Percentiles rank a stretch among this genome's conserved stretches.
Evolutionary conservation across 176 grass and related monocot genomes (phyloP).

Genomic region (Coix lacrymajobi): DNA sequence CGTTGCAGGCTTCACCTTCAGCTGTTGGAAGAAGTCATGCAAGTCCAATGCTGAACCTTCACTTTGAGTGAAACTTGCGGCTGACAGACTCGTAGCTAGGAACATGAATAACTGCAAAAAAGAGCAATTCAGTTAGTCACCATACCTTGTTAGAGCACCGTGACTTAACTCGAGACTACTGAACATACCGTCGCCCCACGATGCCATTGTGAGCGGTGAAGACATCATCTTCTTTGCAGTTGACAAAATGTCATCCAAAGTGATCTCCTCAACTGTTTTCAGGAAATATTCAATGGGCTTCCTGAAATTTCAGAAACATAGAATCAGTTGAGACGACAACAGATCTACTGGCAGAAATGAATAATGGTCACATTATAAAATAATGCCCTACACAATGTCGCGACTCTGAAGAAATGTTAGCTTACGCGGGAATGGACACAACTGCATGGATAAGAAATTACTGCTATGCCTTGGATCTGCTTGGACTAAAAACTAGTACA

Average conservation of each 20-base stretch:
- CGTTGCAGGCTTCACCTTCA: background rate
- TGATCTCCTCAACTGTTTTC: conserved; percentile 55
- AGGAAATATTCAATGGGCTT: conserved; percentile 71
- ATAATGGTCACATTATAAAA: background rate
- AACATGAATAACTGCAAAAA: conserved; percentile 59
- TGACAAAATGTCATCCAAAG: conserved; percentile 54
- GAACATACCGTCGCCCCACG: conserved; percentile 74
- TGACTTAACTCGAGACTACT: background rate
- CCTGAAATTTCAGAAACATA: conserved; percentile 27
- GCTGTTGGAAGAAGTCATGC: background rate
- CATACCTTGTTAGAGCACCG: background rate
- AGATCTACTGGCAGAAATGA: background rate
- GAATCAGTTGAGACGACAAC: background rate
- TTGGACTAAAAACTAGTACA: background rate
- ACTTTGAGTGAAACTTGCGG: conserved; percentile 48
- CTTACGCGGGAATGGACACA: background rate
- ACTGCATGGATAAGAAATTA: background rate
- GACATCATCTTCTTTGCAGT: conserved; percentile 58
- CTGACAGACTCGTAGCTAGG: conserved; percentile 76
- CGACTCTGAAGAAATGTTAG: background rate
- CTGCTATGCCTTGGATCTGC: background rate
- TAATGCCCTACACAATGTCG: background rate
- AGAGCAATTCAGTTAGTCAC: background rate
- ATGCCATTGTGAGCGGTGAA: conserved; percentile 79
- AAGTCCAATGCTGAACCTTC: background rate